Percentiles rank a stretch among this genome's conserved stretches.
These are phyloP conservation scores for Epichloe aotearoae DNA, from an alignment of 2,329 filamentous ascomycete species.

Conservation along the genomic window DNA sequence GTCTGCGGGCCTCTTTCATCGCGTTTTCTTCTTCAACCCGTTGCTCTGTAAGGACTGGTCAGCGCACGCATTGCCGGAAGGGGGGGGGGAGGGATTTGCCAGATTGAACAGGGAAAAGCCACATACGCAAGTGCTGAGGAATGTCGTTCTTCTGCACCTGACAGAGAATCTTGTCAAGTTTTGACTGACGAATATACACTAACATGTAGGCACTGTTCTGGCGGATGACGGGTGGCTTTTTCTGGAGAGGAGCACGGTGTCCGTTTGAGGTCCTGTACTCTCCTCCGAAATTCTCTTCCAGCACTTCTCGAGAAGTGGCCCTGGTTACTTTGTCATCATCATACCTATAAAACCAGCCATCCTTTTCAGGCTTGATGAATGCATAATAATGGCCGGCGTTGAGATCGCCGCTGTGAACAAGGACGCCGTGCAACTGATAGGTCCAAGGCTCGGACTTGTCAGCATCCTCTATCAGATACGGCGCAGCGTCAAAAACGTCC, in stretches of 20 bases:
- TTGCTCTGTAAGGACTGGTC: slow-evolving; percentile 35
- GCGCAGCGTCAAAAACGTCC: slow-evolving; percentile 68
- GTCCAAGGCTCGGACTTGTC: slow-evolving; percentile 81
- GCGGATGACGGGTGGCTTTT: slow-evolving; percentile 46
- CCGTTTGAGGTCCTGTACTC: slow-evolving; percentile 51
- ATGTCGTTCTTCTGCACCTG: slow-evolving; percentile 66
- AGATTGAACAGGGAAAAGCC: background rate
- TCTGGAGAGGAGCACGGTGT: slow-evolving; percentile 34
- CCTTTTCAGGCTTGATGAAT: slow-evolving; percentile 84
- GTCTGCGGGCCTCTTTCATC: slow-evolving; percentile 60
- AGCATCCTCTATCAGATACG: slow-evolving; percentile 75
- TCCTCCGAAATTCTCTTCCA: slow-evolving; percentile 95
- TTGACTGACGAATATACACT: slow-evolving; percentile 85
- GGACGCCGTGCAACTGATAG: slow-evolving; percentile 86
- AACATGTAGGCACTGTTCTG: slow-evolving; percentile 94
- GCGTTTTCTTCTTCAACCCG: slow-evolving; percentile 73
- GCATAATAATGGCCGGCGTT: slow-evolving; percentile 98
- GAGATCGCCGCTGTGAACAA: slow-evolving; percentile 92
- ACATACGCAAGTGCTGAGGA: slow-evolving; percentile 65
- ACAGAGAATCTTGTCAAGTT: slow-evolving; percentile 69
- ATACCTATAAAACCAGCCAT: slow-evolving; percentile 92
- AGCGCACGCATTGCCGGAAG: background rate
- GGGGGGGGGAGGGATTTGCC: background rate
- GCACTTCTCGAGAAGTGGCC: slow-evolving; percentile 76
- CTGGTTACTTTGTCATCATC: slow-evolving; percentile 97